Evolutionary conservation across 805 yeast species (phyloP), one percentile per base, ranked within the genome.

Genomic region (Metschnikowia sp.): DNA sequence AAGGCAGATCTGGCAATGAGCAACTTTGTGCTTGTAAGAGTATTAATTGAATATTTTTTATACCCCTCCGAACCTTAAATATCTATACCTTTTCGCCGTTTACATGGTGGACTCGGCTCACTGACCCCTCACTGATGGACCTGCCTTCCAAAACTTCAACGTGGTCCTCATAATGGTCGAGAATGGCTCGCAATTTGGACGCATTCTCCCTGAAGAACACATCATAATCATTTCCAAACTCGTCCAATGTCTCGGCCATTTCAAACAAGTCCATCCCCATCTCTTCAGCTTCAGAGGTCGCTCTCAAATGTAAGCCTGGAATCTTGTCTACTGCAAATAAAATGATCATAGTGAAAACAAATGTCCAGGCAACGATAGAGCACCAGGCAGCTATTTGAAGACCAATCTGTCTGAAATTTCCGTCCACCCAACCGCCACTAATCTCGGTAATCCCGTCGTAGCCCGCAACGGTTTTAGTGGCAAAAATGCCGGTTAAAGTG

Each of bases 181-280:
- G 49, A 15, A 52, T 47, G 31, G 46, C 50, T 9, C 53, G 34
- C 15, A 53, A 35, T 38, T 51, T 51, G 19, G 44, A 38, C 15
- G 63, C 64, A 47, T 66, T 59, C 19, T 45, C 46, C 18, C 42
- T 40, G 54, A 64, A 63, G 40, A 62, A 58, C 28, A 49, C 60
- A 28, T 60, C 67, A 48, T 62, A 64, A 34, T 69, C 67, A 49
- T 61, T 72, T 15, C 66, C 74, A 40, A 63, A 61, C 49, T 66
- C 71, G 53, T 74, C 78, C 29, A 66, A 57, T 46, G 69, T 64
- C 49, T 78, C 82, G n/a, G 74, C 74, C 77, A 77, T 74, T 54
- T 78, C 81, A 43, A 55, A 69, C 42, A 67, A 54, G 55, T 78
- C 83, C 69, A 77, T 69, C 31, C 82, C 83, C 70, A 73, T 65